phyloP scores from a whole-genome alignment of 2,329 filamentous ascomycete genomes.

The Escovopsis weberi region DNA sequence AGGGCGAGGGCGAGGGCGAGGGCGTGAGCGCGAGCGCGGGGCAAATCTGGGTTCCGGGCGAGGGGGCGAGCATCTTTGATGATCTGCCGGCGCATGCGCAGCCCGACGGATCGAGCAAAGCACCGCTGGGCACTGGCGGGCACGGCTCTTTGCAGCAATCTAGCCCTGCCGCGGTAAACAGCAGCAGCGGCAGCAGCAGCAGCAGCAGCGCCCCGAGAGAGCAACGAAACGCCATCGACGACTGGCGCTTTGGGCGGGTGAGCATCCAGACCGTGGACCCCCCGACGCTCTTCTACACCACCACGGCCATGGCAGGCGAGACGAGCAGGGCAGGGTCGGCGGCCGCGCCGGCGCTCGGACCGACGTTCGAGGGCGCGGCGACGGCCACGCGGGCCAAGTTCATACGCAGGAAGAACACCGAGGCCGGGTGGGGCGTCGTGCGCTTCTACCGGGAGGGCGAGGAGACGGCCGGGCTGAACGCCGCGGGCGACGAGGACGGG shows the following conservation, averaged over 20 bases:
- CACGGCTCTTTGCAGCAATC: no score
- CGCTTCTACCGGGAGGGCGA: constrained; percentile 82
- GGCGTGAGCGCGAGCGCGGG: constrained; percentile 5
- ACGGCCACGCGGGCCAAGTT: constrained; percentile 74
- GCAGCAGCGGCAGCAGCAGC: no score
- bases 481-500: constrained; percentile 9
- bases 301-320: constrained; percentile 19
- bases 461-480: constrained; percentile 46
- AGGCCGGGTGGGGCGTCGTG: constrained; percentile 82
- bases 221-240: constrained; percentile 22
- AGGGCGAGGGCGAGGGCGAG: constrained; percentile 3
- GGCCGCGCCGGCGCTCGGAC: constrained; percentile 39
- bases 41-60: constrained; percentile 35
- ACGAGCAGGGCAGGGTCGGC: constrained; percentile 28
- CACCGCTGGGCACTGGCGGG: no score
- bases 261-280: constrained; percentile 72
- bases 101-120: no score
- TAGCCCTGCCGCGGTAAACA: no score
- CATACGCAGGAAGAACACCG: constrained; percentile 51
- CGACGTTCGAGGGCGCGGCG: constrained; percentile 43
- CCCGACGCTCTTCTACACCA: constrained; percentile 4
- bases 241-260: constrained; percentile 74
- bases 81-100: constrained; percentile 33
- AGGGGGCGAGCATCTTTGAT: constrained; percentile 38
- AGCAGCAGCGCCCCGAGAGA: no score